phyloP scores from a whole-genome alignment of 2,329 filamentous ascomycete genomes.

The Macrophomina phaseolina region DNA sequence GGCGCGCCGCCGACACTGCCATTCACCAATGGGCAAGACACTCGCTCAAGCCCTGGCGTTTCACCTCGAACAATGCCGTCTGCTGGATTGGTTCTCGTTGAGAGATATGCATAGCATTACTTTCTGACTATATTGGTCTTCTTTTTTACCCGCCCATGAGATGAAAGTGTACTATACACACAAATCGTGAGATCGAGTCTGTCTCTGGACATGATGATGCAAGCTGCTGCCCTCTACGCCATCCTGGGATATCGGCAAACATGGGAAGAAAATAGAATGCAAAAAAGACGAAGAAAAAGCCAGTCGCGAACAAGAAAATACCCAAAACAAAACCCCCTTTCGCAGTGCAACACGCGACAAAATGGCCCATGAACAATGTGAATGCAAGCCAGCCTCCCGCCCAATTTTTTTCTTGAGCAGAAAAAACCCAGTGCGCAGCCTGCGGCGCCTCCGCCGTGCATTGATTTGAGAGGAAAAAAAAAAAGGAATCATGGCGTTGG shows the following conservation, averaged over 20 bases:
- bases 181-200: constrained; percentile 22
- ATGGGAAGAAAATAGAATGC: background rate
- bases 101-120: constrained; percentile 25
- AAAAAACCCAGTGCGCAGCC: constrained; percentile 23
- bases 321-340: background rate
- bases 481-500: background rate
- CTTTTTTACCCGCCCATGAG: constrained; percentile 25
- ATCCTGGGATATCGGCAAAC: constrained; percentile 26
- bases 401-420: constrained; percentile 9
- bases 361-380: constrained; percentile 23
- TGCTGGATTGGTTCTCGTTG: background rate
- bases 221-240: constrained; percentile 27
- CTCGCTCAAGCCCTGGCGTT: constrained; percentile 10
- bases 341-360: constrained; percentile 21
- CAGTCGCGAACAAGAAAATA: constrained; percentile 2
- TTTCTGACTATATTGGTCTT: constrained; percentile 23
- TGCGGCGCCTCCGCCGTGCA: constrained; percentile 23
- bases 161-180: constrained; percentile 19
- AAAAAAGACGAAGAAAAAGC: constrained; percentile 10
- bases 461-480: constrained; percentile 9
- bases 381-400: constrained; percentile 26
- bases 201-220: constrained; percentile 21
- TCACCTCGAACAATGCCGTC: background rate
- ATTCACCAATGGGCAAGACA: constrained; percentile 19
- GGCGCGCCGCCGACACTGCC: constrained; percentile 9